Evolutionary conservation across 805 yeast genomes (phyloP), one percentile per base, ranked within the genome.

Genomic region (Candida incommunis): DNA sequence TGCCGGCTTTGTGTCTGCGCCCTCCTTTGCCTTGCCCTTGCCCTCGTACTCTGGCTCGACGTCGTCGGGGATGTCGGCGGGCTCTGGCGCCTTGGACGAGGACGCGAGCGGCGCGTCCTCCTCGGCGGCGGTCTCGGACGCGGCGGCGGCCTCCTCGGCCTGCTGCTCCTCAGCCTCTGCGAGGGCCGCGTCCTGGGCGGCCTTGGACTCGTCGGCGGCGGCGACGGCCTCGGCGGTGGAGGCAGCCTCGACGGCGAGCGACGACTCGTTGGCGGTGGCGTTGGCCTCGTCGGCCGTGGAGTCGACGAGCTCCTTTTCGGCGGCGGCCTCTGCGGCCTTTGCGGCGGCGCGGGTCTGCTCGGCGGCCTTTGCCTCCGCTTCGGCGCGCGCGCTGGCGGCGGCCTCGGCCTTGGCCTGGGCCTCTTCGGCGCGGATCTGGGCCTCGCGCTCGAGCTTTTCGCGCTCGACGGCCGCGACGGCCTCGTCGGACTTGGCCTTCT

Each of bases 401-500:
- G 51, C n/a, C 23, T 23, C 21, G n/a, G 37, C 37, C 37, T n/a
- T 31, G n/a, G 37, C 37, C 20, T 31, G 11, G 20, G 37, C 37
- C 20, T 31, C 37, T 16, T 31, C 37, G 20, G 37, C 37, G n/a
- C 37, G 37, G n/a, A 31, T 31, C 20, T 31, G 18, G n/a, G 37
- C 37, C 20, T 42, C 50, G 51, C 52, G 49, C 35, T 52, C 49
- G 44, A 55, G 44, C 26, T 50, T 53, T 42, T 51, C 45, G n/a
- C 22, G 37, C 45, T 50, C 56, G 20, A 55, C 43, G 16, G 26
- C 48, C 23, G 45, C 31, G 23, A 58, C 55, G 40, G 45, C 42
- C 46, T 48, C 51, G 45, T 42, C 46, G n/a, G 52, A 45, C 41
- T 42, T 24, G 45, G 50, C 52, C 45, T 54, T 56, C 44, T 50